Evolutionary conservation across 23 red algal genomes (phyloP).

Genomic region (Agarophyton chilense): DNA sequence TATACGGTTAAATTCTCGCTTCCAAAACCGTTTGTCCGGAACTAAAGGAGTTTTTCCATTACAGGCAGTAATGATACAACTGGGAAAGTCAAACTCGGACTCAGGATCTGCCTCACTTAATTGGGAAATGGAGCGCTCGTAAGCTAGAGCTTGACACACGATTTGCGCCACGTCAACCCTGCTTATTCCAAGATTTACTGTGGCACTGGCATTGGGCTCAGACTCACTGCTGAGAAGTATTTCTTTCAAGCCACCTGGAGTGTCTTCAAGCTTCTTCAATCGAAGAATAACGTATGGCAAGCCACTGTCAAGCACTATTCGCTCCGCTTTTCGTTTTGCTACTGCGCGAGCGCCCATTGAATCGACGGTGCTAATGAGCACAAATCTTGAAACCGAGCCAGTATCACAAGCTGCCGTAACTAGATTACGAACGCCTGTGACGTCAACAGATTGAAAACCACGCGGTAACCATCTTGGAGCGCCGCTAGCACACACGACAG

Average conservation of each 20-base stretch:
- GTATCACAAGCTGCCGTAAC: slow-evolving; percentile 28
- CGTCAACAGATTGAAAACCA: slow-evolving; percentile 51
- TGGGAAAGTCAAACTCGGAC: slow-evolving; percentile 56
- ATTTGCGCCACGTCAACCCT: slow-evolving; percentile 50
- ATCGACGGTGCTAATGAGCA: slow-evolving; percentile 42
- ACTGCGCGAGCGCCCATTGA: not conserved
- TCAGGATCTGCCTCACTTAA: slow-evolving; percentile 39
- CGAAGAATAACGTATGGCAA: slow-evolving; percentile 62
- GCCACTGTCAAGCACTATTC: slow-evolving; percentile 14
- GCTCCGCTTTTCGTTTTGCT: slow-evolving; percentile 46
- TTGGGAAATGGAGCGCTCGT: slow-evolving; percentile 24
- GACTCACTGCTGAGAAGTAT: not conserved
- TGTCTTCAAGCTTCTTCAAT: slow-evolving; percentile 15
- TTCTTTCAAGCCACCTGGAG: slow-evolving; percentile 26
- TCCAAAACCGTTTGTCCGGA: slow-evolving; percentile 71
- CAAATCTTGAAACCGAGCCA: slow-evolving; percentile 53
- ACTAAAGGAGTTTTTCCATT: slow-evolving; percentile 32
- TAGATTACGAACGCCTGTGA: slow-evolving; percentile 32
- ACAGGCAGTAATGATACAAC: slow-evolving; percentile 16
- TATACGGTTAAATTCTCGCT: slow-evolving; percentile 48
- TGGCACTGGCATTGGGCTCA: not conserved
- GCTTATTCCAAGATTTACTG: not conserved
- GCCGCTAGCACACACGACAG: slow-evolving; percentile 53
- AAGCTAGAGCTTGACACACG: slow-evolving; percentile 57
- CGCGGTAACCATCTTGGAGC: slow-evolving; percentile 47